Evolutionary conservation across 2,329 filamentous ascomycete genomes (phyloP), one percentile per base, ranked within the genome.

Genomic region (Parafenestella ontariensis): DNA sequence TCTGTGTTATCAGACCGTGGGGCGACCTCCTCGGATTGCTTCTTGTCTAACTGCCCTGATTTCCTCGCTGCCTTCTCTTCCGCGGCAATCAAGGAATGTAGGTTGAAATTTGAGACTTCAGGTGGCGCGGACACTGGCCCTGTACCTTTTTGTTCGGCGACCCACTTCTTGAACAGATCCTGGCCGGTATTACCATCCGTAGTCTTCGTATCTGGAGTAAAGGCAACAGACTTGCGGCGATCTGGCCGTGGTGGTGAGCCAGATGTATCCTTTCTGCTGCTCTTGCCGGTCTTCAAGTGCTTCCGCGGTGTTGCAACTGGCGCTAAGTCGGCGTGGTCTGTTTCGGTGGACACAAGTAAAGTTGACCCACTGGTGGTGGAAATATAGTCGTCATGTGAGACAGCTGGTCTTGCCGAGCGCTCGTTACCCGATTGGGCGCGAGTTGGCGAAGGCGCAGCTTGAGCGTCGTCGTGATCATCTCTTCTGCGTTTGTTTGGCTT

Each of bases 131-230:
- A 68, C 2, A 68, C 61, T 7, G 54, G 50, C 20, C 66, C 52
- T 39, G 62, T 56, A 5, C 62, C 68, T 45, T 72, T 71, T 39
- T 73, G 70, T 44, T 75, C 72, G 10, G 64, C 58, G 11, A 66
- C 76, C 82, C 82, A 85, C 52, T 79, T 74, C 57, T 81, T 80
- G 73, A 83, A 84, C 33, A 83, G 72, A 43, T 80, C 76, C 53
- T 81, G 79, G 44, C 79, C 79, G 50, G 79, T 84, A 55, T 82
- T 79, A 18, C 82, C 84, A 70, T 88, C 85, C 41, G 81, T 73
- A 6, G 72, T 76, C 68, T 89, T 88, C 3, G 85, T 87, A 46
- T 87, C 86, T 7, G 83, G 79, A 1, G 86, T 84, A 68, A 90
- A 89, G 1, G 85, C 83, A 8, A 90, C 87, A 3, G 84, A 86